Evolutionary conservation across 805 yeast species (phyloP), one percentile per base, ranked within the genome.

Genomic region (Aciculoconidium aculeatum): DNA sequence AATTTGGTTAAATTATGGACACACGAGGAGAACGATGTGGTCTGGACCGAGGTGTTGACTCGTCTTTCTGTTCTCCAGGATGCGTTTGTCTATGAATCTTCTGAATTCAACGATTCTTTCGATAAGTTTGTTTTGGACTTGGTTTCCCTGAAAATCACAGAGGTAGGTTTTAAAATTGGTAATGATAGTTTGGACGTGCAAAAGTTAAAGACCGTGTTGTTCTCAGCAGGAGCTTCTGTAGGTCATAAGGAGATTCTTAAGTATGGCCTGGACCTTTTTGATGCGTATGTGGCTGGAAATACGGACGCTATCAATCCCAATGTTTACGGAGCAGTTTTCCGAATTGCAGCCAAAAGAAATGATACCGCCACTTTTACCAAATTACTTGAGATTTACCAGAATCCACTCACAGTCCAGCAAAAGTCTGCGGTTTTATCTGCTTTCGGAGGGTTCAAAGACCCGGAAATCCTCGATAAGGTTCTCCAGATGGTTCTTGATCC

Each of bases 251-350:
- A 55, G 11, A 75, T 70, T 30, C 50, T 64, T 17, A 69, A 58
- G 21, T 70, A 65, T 28, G 70, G 75, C 20, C 34, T 61, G 27
- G 59, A 62, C 7, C 58, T 70, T 45, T 83, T 81, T 53, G 63
- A 57, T 6, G 61, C 63, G 23, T 80, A 62, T 46, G 60, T 68
- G 27, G 58, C 62, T 7, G 92, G 92, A 38, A 82, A 81, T 50
- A 67, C 69, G 41, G 56, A 66, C 17, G 84, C 85, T 18, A 67
- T 86, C 40, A 75, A 84, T 53, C 85, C 94, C 34, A 77, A 83
- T 60, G 58, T 85, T 42, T 74, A 83, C 55, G 71, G 69, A 4
- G 48, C 80, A 10, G 75, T 85, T 11, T 85, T 81, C 58, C 58
- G 54, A 30, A 59, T 76, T n/a, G 84, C 72, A 36, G 84, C 88